phyloP scores from a whole-genome alignment of 2,329 filamentous ascomycete species.

The Aspergillus tamarii region DNA sequence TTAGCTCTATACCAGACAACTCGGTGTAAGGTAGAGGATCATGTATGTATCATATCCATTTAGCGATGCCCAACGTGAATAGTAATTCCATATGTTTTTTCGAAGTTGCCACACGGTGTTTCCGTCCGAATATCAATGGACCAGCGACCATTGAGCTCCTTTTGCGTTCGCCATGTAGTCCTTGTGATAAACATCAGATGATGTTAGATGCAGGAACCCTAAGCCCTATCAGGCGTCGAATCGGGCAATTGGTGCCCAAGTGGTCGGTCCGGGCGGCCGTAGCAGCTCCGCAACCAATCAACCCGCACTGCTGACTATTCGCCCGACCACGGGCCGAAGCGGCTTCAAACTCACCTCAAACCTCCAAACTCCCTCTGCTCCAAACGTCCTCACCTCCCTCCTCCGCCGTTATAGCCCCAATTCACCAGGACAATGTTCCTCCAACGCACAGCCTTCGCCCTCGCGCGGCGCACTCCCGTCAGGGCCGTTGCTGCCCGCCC shows the following conservation, averaged over 20 bases:
- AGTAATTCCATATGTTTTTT: neutral
- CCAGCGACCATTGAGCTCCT: neutral
- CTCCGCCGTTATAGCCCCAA: constrained; percentile 26
- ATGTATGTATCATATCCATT: constrained; percentile 5
- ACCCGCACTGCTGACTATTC: constrained; percentile 27
- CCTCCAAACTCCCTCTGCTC: constrained; percentile 36
- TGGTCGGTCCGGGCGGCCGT: constrained; percentile 18
- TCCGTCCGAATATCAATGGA: too few relatives aligned
- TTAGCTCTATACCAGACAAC: constrained; percentile 1
- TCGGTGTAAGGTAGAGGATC: constrained; percentile 4
- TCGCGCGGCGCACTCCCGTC: constrained; percentile 50
- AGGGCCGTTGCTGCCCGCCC: constrained; percentile 47
- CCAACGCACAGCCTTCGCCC: constrained; percentile 50
- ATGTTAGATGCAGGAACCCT: constrained; percentile 16
- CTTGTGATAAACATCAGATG: neutral
- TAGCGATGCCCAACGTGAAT: neutral
- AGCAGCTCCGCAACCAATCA: constrained; percentile 30
- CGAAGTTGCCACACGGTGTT: too few relatives aligned
- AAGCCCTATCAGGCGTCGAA: constrained; percentile 22
- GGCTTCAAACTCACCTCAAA: constrained; percentile 45
- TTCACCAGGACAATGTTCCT: constrained; percentile 49
- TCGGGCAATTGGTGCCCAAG: constrained; percentile 19
- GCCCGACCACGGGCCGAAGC: constrained; percentile 37
- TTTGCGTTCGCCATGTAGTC: neutral
- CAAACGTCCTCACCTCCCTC: constrained; percentile 27